Percentiles rank a stretch among this genome's conserved stretches.
phyloP scores from a whole-genome alignment of 2,329 filamentous ascomycete genomes.

The Verticillium albo-atrum region DNA sequence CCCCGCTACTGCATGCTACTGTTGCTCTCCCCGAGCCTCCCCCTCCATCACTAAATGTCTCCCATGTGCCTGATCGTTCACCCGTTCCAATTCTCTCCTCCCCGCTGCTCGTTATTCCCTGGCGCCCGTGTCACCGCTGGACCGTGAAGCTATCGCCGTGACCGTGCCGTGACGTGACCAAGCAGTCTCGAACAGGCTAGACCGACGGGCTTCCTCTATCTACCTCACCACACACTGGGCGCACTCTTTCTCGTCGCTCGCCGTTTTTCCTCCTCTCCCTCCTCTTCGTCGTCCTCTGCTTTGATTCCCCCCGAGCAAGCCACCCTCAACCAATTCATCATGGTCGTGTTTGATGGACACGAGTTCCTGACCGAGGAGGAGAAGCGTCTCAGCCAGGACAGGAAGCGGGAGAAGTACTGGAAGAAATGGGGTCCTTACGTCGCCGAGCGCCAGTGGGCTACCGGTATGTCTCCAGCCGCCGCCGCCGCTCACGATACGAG shows the following conservation, averaged over 20 bases:
- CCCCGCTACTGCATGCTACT: not conserved
- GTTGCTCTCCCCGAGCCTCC: not conserved
- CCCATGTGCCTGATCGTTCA: not conserved
- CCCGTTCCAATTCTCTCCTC: not conserved
- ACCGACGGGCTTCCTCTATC: not conserved
- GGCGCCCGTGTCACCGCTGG: not conserved
- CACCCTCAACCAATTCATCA: slow-evolving; percentile 27
- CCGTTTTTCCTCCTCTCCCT: slow-evolving; percentile 1
- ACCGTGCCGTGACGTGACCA: not conserved
- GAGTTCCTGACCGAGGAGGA: slow-evolving; percentile 89
- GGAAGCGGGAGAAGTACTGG: slow-evolving; percentile 84
- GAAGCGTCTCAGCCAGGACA: slow-evolving; percentile 81
- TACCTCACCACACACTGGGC: not conserved
- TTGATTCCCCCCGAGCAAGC: not conserved
- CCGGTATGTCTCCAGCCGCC: slow-evolving; percentile 51
- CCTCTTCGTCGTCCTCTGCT: not conserved
- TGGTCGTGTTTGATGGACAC: slow-evolving; percentile 88
- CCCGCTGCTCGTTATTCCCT: not conserved
- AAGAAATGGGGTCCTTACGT: slow-evolving; percentile 98
- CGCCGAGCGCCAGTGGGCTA: slow-evolving; percentile 92
- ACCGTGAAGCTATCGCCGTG: not conserved
- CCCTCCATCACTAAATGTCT: not conserved
- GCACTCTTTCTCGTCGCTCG: not conserved
- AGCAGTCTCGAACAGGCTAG: not conserved
- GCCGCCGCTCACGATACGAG: slow-evolving; percentile 4